Evolutionary conservation across 2,329 filamentous ascomycete genomes (phyloP), one percentile per base, ranked within the genome.

Genomic region (Hymenoscyphus occultus): DNA sequence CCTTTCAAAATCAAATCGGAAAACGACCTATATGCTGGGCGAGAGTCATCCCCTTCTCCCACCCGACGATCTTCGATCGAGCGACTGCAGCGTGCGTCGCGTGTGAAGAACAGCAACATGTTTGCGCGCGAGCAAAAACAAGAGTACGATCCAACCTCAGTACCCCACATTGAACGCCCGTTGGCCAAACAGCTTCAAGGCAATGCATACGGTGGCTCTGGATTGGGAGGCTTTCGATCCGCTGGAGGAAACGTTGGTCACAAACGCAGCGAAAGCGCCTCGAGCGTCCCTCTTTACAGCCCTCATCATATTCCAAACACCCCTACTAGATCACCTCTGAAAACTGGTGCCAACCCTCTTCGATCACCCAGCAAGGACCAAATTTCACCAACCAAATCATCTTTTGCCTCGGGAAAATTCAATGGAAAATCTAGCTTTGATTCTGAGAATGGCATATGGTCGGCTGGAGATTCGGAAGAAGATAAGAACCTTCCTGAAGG

Each of bases 51-150:
- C 39, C 82, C 84, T 56, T 87, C 90, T 12, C 88, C 91, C 28
- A 89, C 87, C 65, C 90, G 92, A 74, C 89, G 94, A 75, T 91
- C 92, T 57, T 98, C 94, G 19, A 93, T 99, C 71, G 95, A 99
- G 83, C 93, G 93, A 74, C 84, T 99, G 66, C 96, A 97, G 80
- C 92, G 90, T 76, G 93, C 93, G 39, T 97, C 94, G 63, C 90
- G 95, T 67, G 95, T 99, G 74, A 97, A 94, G 84, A 98, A 97
- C 81, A 97, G 94, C 84, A 96, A 90, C 80, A 97, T 98, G 83
- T 92, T 97, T 76, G 93, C 92, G 54, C 90, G 93, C 63, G 93
- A 97, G 79, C 90, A 93, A 75, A 93, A 93, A 79, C 87, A 93
- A 77, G 91, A 96, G 80, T 97, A 97, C 81, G 92, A 97, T 77